Base-by-base conservation (phyloP, 192 early-diverging fungal species). In the Mortierella antarctica region DNA sequence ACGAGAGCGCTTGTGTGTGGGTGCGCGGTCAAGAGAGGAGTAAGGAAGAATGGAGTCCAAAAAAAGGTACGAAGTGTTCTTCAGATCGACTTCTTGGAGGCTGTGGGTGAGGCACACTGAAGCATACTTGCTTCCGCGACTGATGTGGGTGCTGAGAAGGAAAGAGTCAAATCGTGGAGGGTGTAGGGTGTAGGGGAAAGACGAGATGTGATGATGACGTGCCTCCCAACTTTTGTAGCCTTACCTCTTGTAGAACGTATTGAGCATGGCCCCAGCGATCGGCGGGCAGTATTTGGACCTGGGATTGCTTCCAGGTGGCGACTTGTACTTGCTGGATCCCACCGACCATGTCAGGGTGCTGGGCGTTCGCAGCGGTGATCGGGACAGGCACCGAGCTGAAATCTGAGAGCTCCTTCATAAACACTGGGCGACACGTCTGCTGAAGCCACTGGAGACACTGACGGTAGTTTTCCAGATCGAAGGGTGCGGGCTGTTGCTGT, bases 241-340 rank as follows among this genome's bases (percentile, higher is more conserved):
- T 71, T 67, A 80, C 77, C 77, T 80, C 77, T 57, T 72, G 65
- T 15, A 80, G 77, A 2, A 72, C 77, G 18, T 80, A 70, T 46
- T 71, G 47, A 8, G 77, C 70, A 15, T 40, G 46, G 39, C 77
- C 77, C 77, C 77, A 80, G 7, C 70, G 57, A 20, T 80, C 77
- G 20, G 47, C 48, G 51, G 77, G 77, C 5, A 80, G 17, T 7
- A 80, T 44, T 49, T 80, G 77, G 41, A 80, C 77, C 45, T 63
- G 77, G 17, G 21, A 31, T 45, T 80, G 77, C 49, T 80, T 80
- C 77, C 77, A 80, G 39, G 12, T 61, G 9, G 70, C 77, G 13
- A 68, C 65, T 21, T 80, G 77, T 10, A 80, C 65, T 13, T 72
- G 65, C 45, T 68, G 51, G 39, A 48, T 61, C 2, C 54, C 77